Evolutionary conservation across 371 early-diverging fungal genomes (phyloP).

Genomic region (Encephalitozoon hellem): DNA sequence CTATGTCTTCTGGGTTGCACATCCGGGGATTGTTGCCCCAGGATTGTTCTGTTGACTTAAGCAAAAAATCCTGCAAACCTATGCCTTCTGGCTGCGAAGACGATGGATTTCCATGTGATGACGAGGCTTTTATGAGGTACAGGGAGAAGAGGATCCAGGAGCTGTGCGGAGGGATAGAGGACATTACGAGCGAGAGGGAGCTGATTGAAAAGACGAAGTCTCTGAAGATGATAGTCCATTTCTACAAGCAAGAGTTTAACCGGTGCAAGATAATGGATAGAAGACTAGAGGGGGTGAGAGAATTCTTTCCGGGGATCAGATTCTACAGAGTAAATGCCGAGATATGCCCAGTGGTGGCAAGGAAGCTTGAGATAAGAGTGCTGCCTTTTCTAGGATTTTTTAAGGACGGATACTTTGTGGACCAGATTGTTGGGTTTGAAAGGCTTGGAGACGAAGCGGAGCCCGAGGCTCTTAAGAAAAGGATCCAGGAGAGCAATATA

Average conservation of each 20-base stretch:
- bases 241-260: constrained; percentile 50
- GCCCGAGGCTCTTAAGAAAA: constrained; percentile 14
- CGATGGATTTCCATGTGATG: background rate
- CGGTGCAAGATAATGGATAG: constrained; percentile 56
- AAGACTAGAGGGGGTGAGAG: constrained; percentile 40
- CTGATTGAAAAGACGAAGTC: constrained; percentile 47
- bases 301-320: constrained; percentile 38
- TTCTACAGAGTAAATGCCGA: constrained; percentile 54
- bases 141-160: constrained; percentile 32
- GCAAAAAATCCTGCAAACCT: background rate
- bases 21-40: background rate
- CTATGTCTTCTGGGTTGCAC: background rate
- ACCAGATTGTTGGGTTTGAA: constrained; percentile 58
- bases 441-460: constrained; percentile 50
- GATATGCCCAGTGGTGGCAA: constrained; percentile 37
- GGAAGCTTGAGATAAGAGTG: constrained; percentile 44
- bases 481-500: constrained; percentile 25
- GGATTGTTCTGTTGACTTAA: background rate
- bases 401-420: constrained; percentile 58
- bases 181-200: constrained; percentile 48
- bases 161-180: constrained; percentile 22
- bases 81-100: background rate
- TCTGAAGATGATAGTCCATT: constrained; percentile 58
- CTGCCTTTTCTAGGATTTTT: constrained; percentile 59
- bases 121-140: constrained; percentile 50